These are phyloP conservation scores for Mortierella sp. DNA, from an alignment of 371 early-diverging fungal species.

Conservation along the genomic window DNA sequence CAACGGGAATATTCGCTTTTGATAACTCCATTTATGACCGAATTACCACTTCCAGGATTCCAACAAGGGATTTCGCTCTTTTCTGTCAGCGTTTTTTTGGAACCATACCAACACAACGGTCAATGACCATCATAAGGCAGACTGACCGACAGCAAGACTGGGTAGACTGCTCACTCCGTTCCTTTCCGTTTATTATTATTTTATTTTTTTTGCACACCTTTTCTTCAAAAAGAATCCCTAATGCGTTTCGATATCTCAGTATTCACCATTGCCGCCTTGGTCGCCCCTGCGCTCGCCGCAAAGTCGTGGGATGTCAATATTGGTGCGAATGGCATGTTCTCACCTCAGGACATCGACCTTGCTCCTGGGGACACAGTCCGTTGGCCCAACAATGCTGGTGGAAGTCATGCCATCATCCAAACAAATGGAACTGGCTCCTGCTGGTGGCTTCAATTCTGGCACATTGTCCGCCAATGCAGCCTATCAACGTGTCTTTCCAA, in stretches of 20 bases:
- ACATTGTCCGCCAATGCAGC: slow-evolving; percentile 19
- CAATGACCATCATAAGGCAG: no score
- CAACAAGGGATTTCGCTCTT: no score
- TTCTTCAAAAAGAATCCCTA: neutral
- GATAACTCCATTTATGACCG: no score
- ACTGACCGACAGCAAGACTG: no score
- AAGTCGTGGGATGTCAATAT: slow-evolving; percentile 41
- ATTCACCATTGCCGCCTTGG: slow-evolving; percentile 12
- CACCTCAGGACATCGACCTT: slow-evolving; percentile 24
- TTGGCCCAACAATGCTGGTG: slow-evolving; percentile 38
- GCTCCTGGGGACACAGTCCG: slow-evolving; percentile 38
- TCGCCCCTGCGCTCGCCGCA: slow-evolving; percentile 27
- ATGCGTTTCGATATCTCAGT: slow-evolving; percentile 27
- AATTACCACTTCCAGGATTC: no score
- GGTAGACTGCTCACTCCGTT: no score
- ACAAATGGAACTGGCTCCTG: slow-evolving; percentile 26
- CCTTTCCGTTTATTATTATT: no score
- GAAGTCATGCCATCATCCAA: slow-evolving; percentile 39
- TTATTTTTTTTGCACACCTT: no score
- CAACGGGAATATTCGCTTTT: no score
- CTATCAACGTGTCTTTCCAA: slow-evolving; percentile 25
- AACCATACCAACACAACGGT: no score
- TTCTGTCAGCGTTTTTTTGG: no score
- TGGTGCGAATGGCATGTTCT: slow-evolving; percentile 16
- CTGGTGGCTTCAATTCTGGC: slow-evolving; percentile 50